These are phyloP conservation scores for Ophiocordyceps australis DNA, from an alignment of 2,329 filamentous ascomycete species.

Conservation along the genomic window DNA sequence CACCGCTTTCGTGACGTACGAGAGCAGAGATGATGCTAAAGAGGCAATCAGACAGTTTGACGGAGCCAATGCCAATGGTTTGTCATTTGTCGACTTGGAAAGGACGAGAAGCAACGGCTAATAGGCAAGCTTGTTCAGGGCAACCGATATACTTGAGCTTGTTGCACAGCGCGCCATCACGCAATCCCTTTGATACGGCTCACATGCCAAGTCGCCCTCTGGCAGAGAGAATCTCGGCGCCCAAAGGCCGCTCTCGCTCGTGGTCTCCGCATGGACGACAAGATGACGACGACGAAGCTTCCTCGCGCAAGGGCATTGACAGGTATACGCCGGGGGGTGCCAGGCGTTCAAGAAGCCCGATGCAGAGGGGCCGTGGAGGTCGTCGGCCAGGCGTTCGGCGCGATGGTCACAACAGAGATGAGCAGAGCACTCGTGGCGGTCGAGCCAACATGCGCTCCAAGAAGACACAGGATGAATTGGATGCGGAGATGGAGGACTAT, in stretches of 20 bases:
- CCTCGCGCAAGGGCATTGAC: conserved; percentile 52
- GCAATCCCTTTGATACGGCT: conserved; percentile 39
- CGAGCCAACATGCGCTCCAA: conserved; percentile 38
- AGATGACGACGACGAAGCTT: conserved; percentile 37
- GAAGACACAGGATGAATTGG: conserved; percentile 83
- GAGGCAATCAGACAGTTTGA: conserved; percentile 67
- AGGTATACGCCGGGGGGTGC: conserved; percentile 53
- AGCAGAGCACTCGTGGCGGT: conserved; percentile 17
- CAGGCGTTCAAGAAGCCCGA: conserved; percentile 39
- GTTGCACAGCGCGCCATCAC: conserved; percentile 29
- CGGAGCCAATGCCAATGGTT: conserved; percentile 75
- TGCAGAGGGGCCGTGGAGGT: conserved; percentile 31
- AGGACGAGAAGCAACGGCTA: no score
- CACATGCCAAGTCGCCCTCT: conserved; percentile 37
- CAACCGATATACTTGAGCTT: conserved; percentile 65
- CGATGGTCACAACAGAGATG: conserved; percentile 15
- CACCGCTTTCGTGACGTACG: conserved; percentile 68
- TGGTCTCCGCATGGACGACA: conserved; percentile 27
- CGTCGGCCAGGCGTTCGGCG: conserved; percentile 30
- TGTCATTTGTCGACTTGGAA: background rate
- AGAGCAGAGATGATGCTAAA: conserved; percentile 49
- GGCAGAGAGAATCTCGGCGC: conserved; percentile 40
- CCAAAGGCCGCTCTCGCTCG: conserved; percentile 43
- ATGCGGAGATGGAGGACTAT: conserved; percentile 95
- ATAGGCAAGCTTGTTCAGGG: conserved; percentile 21